Base-by-base conservation (phyloP, 768 basidiomycete genomes). In the Kwoniella mangroviensis region DNA sequence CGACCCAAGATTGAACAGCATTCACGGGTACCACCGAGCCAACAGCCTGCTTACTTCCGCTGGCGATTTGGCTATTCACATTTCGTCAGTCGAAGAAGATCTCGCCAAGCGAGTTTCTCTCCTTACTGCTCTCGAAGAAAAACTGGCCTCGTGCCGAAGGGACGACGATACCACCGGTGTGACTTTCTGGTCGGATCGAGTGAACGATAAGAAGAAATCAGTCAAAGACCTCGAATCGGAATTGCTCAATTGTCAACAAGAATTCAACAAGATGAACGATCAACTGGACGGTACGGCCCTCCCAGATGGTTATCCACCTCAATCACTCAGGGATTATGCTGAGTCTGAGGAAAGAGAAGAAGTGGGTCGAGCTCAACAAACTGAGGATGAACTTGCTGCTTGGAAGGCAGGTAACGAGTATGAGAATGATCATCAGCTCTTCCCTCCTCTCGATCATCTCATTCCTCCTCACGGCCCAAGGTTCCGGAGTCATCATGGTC, bases 1-100 rank as follows among this genome's bases (percentile, higher is more conserved):
- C 19, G 82, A 83, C 64, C 69, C 82, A 12, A 73, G 79, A 22
- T 77, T 83, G 49, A 69, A 75, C 12, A 63, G 58, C 12, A 78
- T 79, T 12, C 79, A 75, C 67, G 71, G 72, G n/a, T 80, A 75
- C 53, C 82, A 83, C 71, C 78, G 75, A 40, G 78, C 77, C 42
- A 68, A 65, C 24, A 54, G 41, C 51, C 71, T 77, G 24, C 62
- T 73, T 53, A 64, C 61, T 26, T 58, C 71, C 4, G 65, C 72
- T 9, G 65, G 51, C 19, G 71, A 71, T 42, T 63, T 77, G 41
- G 56, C 62, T 12, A 63, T 72, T 21, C 63, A 71, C 57, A 68
- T 76, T 15, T 63, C 68, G 2, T 34, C 21, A 1, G 40, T 72
- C 57, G 60, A 72, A 54, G 69, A 73, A 21, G 72, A 74, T 9